phyloP scores from a whole-genome alignment of 371 early-diverging fungal species.

The Apophysomyces ossiformis region DNA sequence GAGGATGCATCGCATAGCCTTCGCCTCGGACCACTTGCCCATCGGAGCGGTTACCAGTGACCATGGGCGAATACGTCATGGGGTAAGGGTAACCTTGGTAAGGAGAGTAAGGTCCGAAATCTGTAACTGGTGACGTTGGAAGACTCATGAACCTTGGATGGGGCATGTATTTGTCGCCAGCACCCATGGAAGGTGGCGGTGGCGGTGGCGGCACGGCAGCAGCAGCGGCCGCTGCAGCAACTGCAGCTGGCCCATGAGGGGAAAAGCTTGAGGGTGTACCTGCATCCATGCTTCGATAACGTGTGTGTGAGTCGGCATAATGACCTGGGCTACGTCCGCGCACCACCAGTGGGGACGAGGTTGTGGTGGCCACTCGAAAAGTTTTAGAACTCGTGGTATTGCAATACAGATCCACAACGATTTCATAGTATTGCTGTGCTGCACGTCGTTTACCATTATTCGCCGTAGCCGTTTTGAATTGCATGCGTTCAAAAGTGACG shows the following conservation, averaged over 20 bases:
- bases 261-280: slow-evolving; percentile 11
- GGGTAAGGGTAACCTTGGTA: slow-evolving; percentile 29
- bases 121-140: slow-evolving; percentile 35
- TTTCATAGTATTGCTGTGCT: slow-evolving; percentile 84
- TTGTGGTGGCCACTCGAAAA: slow-evolving; percentile 61
- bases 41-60: neutral
- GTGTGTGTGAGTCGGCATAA: slow-evolving; percentile 63
- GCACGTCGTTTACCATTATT: slow-evolving; percentile 85
- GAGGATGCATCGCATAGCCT: neutral
- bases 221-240: slow-evolving; percentile 30
- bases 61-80: slow-evolving; percentile 13
- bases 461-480: slow-evolving; percentile 91
- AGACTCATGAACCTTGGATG: slow-evolving; percentile 26
- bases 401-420: slow-evolving; percentile 68
- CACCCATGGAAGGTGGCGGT: slow-evolving; percentile 17
- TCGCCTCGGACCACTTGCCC: neutral
- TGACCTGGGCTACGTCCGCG: slow-evolving; percentile 90
- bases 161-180: slow-evolving; percentile 12
- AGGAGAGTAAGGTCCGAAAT: slow-evolving; percentile 36
- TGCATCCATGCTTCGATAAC: slow-evolving; percentile 34
- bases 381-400: slow-evolving; percentile 48
- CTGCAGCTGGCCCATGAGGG: slow-evolving; percentile 19
- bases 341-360: slow-evolving; percentile 80
- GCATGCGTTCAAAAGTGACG: slow-evolving; percentile 85
- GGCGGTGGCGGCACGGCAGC: slow-evolving; percentile 32